Conservation (phyloP, 164 flowering plant species). For the Brasenia schreberi region DNA sequence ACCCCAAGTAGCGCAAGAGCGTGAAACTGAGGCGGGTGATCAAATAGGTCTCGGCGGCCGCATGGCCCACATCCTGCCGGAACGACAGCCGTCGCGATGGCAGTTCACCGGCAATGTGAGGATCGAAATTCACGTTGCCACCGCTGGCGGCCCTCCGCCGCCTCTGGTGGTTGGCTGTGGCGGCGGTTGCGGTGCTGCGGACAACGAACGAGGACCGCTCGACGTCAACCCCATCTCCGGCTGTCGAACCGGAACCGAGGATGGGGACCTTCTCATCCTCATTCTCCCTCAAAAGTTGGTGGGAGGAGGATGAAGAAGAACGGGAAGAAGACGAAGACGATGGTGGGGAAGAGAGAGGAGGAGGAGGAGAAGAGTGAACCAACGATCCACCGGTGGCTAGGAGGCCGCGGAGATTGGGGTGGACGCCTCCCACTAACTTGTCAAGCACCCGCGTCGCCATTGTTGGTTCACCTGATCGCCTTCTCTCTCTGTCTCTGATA, state of each 20-base stretch:
- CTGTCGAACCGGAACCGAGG: too few species aligned
- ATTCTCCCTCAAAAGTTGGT: not conserved
- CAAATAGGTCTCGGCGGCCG: constrained; percentile 54
- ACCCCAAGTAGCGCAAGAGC: constrained; percentile 71
- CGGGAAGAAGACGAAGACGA: not conserved
- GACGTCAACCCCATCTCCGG: not conserved
- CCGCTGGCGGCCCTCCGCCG: constrained; percentile 38
- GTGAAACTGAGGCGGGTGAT: constrained; percentile 44
- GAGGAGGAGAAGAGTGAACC: not conserved
- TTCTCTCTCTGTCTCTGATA: too few species aligned
- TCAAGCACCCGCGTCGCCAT: not conserved
- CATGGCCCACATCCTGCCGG: constrained; percentile 39
- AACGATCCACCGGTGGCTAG: not conserved
- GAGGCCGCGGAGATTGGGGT: not conserved
- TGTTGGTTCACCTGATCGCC: too few species aligned
- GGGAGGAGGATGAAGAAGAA: not conserved
- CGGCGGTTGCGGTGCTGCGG: not conserved
- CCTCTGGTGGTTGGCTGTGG: constrained; percentile 16
- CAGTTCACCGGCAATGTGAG: not conserved
- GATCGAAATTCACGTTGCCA: constrained; percentile 6
- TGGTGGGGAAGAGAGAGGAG: not conserved
- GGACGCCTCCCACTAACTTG: not conserved
- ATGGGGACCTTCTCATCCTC: too few species aligned
- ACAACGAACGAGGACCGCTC: not conserved
- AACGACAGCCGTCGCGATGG: constrained; percentile 18